Conservation (phyloP, 192 early-diverging fungal species). For the Jimgerdemannia flammicorona region DNA sequence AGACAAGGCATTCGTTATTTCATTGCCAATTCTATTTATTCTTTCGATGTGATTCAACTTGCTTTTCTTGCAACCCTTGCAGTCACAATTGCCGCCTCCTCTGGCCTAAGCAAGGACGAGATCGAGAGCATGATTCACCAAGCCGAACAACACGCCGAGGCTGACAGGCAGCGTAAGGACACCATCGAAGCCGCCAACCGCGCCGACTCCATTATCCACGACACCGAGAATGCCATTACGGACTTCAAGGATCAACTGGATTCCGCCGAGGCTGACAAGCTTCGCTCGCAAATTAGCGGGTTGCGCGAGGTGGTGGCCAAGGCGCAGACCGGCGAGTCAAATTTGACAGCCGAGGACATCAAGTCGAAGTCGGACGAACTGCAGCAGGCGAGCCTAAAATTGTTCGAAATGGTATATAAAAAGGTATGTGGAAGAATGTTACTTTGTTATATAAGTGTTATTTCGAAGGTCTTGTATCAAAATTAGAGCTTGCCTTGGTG, state of each 20-base stretch:
- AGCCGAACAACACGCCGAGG: constrained; percentile 87
- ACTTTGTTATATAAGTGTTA: too few relatives aligned
- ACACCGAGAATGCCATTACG: constrained; percentile 89
- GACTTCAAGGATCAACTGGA: constrained; percentile 97
- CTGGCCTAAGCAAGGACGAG: constrained; percentile 85
- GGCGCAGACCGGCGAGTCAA: constrained; percentile 59
- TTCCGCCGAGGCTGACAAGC: constrained; percentile 75
- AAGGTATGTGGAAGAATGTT: constrained; percentile 33
- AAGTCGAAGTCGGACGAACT: constrained; percentile 78
- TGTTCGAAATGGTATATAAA: constrained; percentile 98
- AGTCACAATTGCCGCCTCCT: constrained; percentile 89
- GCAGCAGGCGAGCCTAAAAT: constrained; percentile 88
- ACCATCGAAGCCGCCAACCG: constrained; percentile 93
- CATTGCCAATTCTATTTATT: too few relatives aligned
- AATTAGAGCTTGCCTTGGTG: too few relatives aligned
- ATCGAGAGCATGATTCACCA: constrained; percentile 92
- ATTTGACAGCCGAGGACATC: constrained; percentile 75
- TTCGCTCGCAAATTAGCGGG: constrained; percentile 73
- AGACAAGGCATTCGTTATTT: too few relatives aligned
- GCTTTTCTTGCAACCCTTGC: too few relatives aligned
- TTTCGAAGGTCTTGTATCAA: too few relatives aligned
- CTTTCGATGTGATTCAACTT: too few relatives aligned
- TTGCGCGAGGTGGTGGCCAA: constrained; percentile 75
- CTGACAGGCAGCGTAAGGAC: constrained; percentile 89
- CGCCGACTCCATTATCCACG: constrained; percentile 83